Conservation (phyloP, 1,139 yeast species). For the Yamadazyma atmosphaerica region DNA sequence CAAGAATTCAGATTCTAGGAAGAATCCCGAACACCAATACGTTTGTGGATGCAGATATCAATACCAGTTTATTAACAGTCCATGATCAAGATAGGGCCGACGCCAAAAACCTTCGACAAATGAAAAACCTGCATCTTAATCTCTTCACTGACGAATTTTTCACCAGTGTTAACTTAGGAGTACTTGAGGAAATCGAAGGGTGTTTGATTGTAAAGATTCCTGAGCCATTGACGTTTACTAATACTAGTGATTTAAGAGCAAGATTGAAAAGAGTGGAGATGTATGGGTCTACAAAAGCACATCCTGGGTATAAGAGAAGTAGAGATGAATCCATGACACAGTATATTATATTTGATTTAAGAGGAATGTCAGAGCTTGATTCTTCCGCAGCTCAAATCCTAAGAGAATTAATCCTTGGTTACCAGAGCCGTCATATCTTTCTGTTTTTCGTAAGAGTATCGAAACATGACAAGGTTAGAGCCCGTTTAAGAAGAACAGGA, state of each 20-base stretch:
- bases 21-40: constrained; percentile 75
- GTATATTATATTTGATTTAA: constrained; percentile 75
- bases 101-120: not conserved
- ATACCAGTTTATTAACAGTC: constrained; percentile 17
- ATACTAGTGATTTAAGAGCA: constrained; percentile 77
- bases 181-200: constrained; percentile 76
- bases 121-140: constrained; percentile 23
- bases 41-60: constrained; percentile 75
- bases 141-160: constrained; percentile 38
- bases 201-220: constrained; percentile 86
- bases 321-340: constrained; percentile 56
- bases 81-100: constrained; percentile 1
- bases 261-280: constrained; percentile 76
- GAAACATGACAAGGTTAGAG: constrained; percentile 31
- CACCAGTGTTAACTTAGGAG: constrained; percentile 38
- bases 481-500: constrained; percentile 33
- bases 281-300: constrained; percentile 81
- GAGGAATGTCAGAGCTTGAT: constrained; percentile 86
- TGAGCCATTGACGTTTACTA: constrained; percentile 91
- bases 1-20: constrained; percentile 87
- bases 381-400: constrained; percentile 85
- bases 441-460: constrained; percentile 70
- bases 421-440: constrained; percentile 55
- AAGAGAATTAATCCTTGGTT: constrained; percentile 55
- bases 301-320: constrained; percentile 72